A percentile compares a stretch with the other conserved stretches of the same genome.
phyloP scores from a whole-genome alignment of 192 early-diverging fungal genomes.

The Backusella mclennaniae region DNA sequence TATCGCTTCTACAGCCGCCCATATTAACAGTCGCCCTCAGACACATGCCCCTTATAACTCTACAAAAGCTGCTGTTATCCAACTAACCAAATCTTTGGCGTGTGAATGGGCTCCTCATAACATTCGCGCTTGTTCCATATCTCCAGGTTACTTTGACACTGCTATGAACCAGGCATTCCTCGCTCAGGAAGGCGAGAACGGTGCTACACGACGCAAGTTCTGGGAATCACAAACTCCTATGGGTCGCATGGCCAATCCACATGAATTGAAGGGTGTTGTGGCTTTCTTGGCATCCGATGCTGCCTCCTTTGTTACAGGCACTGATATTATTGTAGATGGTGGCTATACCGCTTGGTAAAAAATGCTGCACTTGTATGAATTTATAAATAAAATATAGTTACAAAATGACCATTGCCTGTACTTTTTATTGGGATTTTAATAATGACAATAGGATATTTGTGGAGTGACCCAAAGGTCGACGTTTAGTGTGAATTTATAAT shows the following conservation, averaged over 20 bases:
- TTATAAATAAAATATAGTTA: neutral
- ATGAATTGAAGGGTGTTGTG: constrained; percentile 35
- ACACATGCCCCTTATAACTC: constrained; percentile 45
- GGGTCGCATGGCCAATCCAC: constrained; percentile 28
- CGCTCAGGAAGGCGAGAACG: constrained; percentile 24
- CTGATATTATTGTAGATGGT: constrained; percentile 36
- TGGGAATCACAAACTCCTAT: constrained; percentile 29
- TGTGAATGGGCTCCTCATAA: constrained; percentile 41
- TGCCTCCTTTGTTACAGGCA: constrained; percentile 54
- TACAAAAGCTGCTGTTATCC: constrained; percentile 43
- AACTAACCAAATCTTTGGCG: constrained; percentile 44
- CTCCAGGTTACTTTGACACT: constrained; percentile 42
- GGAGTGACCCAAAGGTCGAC: too few species aligned
- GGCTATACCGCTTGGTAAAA: constrained; percentile 24
- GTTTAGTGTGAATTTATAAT: too few species aligned
- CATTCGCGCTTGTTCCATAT: constrained; percentile 39
- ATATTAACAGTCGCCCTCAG: constrained; percentile 35
- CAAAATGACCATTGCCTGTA: neutral
- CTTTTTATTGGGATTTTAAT: too few species aligned
- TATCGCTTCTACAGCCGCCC: constrained; percentile 39
- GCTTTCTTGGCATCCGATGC: constrained; percentile 67
- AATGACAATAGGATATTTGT: too few species aligned
- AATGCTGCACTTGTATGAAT: neutral
- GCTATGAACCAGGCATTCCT: constrained; percentile 30
- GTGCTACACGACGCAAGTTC: neutral